Conservation (phyloP, 2,329 filamentous ascomycete genomes). For the Metarhizium rileyi region DNA sequence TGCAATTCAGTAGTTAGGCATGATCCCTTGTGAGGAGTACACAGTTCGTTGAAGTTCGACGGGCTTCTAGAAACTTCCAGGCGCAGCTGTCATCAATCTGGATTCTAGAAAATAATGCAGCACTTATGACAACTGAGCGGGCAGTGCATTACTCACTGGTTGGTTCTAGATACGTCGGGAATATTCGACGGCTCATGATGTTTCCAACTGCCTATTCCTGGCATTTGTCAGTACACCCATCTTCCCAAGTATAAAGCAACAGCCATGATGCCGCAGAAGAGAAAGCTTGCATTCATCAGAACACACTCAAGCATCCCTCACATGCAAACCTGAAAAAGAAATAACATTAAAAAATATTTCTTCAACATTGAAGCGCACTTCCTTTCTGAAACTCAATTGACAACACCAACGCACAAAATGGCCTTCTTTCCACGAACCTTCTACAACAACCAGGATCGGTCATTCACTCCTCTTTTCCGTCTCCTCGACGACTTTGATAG, state of each 20-base stretch:
- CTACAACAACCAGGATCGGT: slow-evolving; percentile 37
- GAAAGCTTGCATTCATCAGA: slow-evolving; percentile 15
- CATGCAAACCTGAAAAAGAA: slow-evolving; percentile 15
- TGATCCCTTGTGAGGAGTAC: too few species aligned
- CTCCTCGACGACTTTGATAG: slow-evolving; percentile 54
- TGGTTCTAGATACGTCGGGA: slow-evolving; percentile 16
- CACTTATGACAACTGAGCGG: slow-evolving; percentile 4
- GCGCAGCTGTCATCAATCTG: slow-evolving; percentile 1
- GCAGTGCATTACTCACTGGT: slow-evolving; percentile 1
- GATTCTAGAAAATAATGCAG: slow-evolving; percentile 4
- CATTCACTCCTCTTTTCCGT: slow-evolving; percentile 52
- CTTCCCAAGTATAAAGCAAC: slow-evolving; percentile 19
- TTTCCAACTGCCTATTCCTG: neutral
- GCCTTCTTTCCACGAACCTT: slow-evolving; percentile 48
- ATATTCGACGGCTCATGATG: neutral
- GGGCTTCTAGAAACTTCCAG: slow-evolving; percentile 11
- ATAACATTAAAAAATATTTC: slow-evolving; percentile 14
- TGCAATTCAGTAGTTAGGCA: too few species aligned
- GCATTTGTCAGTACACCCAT: neutral
- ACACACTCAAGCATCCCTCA: slow-evolving; percentile 10
- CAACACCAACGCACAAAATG: slow-evolving; percentile 36
- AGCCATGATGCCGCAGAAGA: slow-evolving; percentile 1
- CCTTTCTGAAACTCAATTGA: slow-evolving; percentile 13
- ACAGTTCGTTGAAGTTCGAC: slow-evolving; percentile 17
- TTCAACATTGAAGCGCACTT: slow-evolving; percentile 16